phyloP scores from a whole-genome alignment of 805 yeast species.

The Sungouiella blattae region DNA sequence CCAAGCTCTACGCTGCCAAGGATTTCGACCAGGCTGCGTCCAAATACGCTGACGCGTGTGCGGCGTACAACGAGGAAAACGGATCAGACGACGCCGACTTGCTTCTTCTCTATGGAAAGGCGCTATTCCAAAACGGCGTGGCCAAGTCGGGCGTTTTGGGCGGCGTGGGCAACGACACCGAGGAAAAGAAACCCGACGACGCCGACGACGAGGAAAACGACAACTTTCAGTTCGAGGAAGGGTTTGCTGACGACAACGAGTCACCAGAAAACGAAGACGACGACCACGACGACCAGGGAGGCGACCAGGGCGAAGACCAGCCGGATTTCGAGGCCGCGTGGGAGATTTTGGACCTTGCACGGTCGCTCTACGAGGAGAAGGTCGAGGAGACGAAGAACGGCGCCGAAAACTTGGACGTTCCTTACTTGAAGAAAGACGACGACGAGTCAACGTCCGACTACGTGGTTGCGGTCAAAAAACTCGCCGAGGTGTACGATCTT shows the following conservation, averaged over 20 bases:
- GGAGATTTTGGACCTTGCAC: conserved; percentile 78
- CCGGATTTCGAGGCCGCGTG: conserved; percentile 84
- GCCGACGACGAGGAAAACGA: conserved; percentile 8
- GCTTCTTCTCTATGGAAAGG: conserved; percentile 71
- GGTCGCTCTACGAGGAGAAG: conserved; percentile 57
- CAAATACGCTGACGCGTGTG: conserved; percentile 72
- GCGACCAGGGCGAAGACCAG: conserved; percentile 36
- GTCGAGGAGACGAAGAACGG: conserved; percentile 22
- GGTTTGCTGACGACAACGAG: conserved; percentile 14
- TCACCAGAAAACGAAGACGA: conserved; percentile 19
- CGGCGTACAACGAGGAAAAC: conserved; percentile 42
- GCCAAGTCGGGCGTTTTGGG: conserved; percentile 75
- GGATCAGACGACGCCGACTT: conserved; percentile 72
- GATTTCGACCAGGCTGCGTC: conserved; percentile 68
- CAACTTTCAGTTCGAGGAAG: conserved; percentile 15
- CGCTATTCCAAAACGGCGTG: conserved; percentile 75
- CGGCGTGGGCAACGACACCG: conserved; percentile 7
- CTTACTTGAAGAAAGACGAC: conserved; percentile 29
- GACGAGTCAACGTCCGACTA: conserved; percentile 31
- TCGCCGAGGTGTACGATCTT: conserved; percentile 73
- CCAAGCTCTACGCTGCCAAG: conserved; percentile 59
- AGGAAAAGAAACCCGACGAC: conserved; percentile 2
- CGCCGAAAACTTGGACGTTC: conserved; percentile 9
- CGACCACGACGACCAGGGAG: conserved; percentile 8
- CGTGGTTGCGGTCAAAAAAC: conserved; percentile 42